Base-by-base conservation (phyloP, 495 filamentous ascomycete genomes). In the Recurvomyces mirabilis region DNA sequence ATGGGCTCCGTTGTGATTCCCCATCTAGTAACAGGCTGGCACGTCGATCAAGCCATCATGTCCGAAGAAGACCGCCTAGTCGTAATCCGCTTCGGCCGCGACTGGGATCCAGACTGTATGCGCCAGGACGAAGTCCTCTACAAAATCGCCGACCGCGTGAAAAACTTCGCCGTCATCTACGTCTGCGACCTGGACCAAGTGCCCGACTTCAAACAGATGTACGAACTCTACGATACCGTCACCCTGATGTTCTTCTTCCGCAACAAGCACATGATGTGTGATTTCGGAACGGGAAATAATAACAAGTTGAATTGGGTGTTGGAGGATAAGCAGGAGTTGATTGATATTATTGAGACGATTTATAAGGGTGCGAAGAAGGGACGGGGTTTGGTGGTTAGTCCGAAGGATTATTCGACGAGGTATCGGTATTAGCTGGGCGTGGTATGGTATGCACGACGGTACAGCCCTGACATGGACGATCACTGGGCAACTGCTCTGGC, bases 211-310 rank as follows among this genome's bases (percentile, higher is more conserved):
- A 98, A 93, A 61, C 78, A 82, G 53, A 98, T 96, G 93, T 91
- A 74, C 53, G 68, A 77, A 45, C 68, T 78, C 30, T 78, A 77
- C 64, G 74, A 77, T 51, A 65, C 74, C 1, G 64, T 76, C 47
- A 74, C 74, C 3, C 49, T 76, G 36, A 78, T 79, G 73, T 94
- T 91, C 72, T 98, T 96, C 73, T 98, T 88, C 66, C 75, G 91
- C 36, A 96, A 96, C 61, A 96, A 95, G 64, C 87, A 96, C 63
- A 96, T 98, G 81, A 91, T 93, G 84, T 88, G 82, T 61, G 91
- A 95, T 77, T 91, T 94, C 51, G 89, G 91, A 11, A 96, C 93
- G 4, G 91, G 91, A 54, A 94, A 98, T 67, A 98, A 98, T 63
- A 96, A 98, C 65, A 94, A 93, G 62, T 71, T 93, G 55, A 96